These are phyloP conservation scores for Russula virescens DNA, from an alignment of 768 basidiomycete genomes.

Conservation along the genomic window DNA sequence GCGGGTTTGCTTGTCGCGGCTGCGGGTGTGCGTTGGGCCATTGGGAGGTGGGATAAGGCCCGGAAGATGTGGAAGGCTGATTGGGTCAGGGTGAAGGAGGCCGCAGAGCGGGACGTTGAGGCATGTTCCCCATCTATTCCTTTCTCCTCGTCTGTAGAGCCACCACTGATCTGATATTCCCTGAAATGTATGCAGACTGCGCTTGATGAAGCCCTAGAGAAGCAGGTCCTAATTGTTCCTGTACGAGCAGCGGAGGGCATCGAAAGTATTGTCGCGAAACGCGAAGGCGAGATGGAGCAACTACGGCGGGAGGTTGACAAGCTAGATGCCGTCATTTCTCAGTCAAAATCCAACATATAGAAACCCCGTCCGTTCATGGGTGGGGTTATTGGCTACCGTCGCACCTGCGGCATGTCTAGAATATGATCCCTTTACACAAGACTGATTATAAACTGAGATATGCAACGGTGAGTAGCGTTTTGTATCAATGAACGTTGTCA, in stretches of 20 bases:
- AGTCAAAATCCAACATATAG: background rate
- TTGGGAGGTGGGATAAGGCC: slow-evolving; percentile 29
- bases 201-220: slow-evolving; percentile 18
- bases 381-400: background rate
- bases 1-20: slow-evolving; percentile 25
- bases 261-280: too few relatives aligned
- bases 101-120: slow-evolving; percentile 30
- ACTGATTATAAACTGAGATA: slow-evolving; percentile 14
- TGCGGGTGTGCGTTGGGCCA: slow-evolving; percentile 25
- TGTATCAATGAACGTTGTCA: background rate
- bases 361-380: background rate
- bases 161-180: background rate
- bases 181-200: slow-evolving; percentile 4
- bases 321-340: background rate
- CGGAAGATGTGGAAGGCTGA: slow-evolving; percentile 28
- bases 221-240: slow-evolving; percentile 24
- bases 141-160: background rate
- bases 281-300: slow-evolving; percentile 13
- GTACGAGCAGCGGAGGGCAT: slow-evolving; percentile 22
- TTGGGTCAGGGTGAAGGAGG: slow-evolving; percentile 29
- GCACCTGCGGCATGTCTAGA: slow-evolving; percentile 5
- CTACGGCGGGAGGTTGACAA: slow-evolving; percentile 14
- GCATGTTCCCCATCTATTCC: too few relatives aligned
- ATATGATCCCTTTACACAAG: slow-evolving; percentile 18
- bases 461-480: background rate